phyloP scores from a whole-genome alignment of 2,329 filamentous ascomycete species.

The Sordariomycetes sp. region DNA sequence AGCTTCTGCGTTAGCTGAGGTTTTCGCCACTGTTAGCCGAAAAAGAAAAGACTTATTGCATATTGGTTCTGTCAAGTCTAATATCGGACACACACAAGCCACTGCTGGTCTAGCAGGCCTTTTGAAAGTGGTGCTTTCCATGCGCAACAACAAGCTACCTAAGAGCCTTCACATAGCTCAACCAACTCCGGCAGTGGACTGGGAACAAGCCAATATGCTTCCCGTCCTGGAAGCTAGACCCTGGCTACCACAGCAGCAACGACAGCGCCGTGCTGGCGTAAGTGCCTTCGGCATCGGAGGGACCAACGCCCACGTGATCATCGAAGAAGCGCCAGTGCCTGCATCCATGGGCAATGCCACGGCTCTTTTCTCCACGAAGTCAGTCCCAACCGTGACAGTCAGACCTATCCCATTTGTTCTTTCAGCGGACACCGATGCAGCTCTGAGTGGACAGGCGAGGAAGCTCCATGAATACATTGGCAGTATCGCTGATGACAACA shows the following conservation, averaged over 20 bases:
- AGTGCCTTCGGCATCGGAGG: conserved; percentile 31
- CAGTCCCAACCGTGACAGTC: conserved; percentile 3
- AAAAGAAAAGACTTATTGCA: conserved; percentile 4
- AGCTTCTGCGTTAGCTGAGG: conserved; percentile 23
- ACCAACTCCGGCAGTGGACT: conserved; percentile 7
- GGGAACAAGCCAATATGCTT: conserved; percentile 6
- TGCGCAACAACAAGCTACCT: conserved; percentile 20
- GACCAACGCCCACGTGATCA: conserved; percentile 30
- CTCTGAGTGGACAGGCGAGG: conserved; percentile 6
- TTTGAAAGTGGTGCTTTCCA: conserved; percentile 16
- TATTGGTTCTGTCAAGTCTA: conserved; percentile 7
- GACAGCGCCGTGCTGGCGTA: conserved; percentile 8
- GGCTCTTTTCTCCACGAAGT: background rate
- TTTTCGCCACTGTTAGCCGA: conserved; percentile 21
- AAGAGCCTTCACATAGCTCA: conserved; percentile 8
- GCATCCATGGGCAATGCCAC: no score
- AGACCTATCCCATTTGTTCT: conserved; percentile 3
- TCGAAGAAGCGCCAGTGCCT: conserved; percentile 22
- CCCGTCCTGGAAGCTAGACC: conserved; percentile 3
- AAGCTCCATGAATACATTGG: conserved; percentile 18
- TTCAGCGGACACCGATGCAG: conserved; percentile 8
- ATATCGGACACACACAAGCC: conserved; percentile 12
- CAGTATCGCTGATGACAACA: conserved; percentile 16
- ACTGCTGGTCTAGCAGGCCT: conserved; percentile 17
- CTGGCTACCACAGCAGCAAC: conserved; percentile 3